Evolutionary conservation across 2,329 filamentous ascomycete genomes (phyloP).

Genomic region (Pochonia chlamydosporia): DNA sequence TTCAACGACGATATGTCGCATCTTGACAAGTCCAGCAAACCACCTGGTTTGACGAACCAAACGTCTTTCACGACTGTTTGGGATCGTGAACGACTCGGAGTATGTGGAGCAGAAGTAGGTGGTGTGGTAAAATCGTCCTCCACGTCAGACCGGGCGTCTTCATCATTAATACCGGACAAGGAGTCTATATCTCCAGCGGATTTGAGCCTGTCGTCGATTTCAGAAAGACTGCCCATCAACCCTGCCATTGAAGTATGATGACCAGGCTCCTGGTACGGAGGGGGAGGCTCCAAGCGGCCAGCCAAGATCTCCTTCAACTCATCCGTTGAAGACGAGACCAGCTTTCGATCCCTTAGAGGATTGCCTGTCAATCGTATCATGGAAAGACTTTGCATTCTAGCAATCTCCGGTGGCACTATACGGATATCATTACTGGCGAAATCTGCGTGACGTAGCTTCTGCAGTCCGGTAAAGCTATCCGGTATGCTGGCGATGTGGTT

Average conservation of each 20-base stretch:
- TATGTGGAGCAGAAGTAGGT: conserved; percentile 46
- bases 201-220: conserved; percentile 19
- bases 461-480: conserved; percentile 62
- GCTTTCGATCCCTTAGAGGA: conserved; percentile 81
- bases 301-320: conserved; percentile 73
- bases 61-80: conserved; percentile 39
- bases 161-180: conserved; percentile 24
- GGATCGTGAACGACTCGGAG: conserved; percentile 42
- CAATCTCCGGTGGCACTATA: conserved; percentile 68
- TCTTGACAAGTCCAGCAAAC: conserved; percentile 63
- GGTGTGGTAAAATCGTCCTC: conserved; percentile 52
- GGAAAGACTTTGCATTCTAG: conserved; percentile 70
- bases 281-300: conserved; percentile 56
- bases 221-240: conserved; percentile 22
- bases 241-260: conserved; percentile 15
- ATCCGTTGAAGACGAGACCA: conserved; percentile 71
- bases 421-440: conserved; percentile 82
- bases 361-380: conserved; percentile 82
- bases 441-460: conserved; percentile 68
- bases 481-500: conserved; percentile 77
- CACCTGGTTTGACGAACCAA: conserved; percentile 54
- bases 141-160: conserved; percentile 44
- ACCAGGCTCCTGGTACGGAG: conserved; percentile 30
- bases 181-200: neutral
- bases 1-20: conserved; percentile 57